Percentiles rank a stretch among this genome's conserved stretches.
phyloP scores from a whole-genome alignment of 306 rosid species.

The Vicia faba region DNA sequence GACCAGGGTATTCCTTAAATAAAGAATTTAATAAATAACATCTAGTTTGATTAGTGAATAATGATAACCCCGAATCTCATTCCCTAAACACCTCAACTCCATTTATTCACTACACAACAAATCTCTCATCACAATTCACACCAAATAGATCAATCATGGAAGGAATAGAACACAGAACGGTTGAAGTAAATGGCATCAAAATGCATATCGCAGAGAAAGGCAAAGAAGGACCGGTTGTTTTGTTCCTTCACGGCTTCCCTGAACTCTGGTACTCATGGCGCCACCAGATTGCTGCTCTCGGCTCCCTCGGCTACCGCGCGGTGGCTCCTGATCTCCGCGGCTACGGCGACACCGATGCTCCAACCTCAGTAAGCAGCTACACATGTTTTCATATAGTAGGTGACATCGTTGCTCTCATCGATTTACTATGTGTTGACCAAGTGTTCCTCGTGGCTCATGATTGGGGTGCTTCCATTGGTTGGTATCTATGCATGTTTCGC shows the following conservation, averaged over 20 bases:
- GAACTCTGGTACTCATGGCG: constrained; percentile 55
- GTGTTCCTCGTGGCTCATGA: constrained; percentile 48
- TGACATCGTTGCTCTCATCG: constrained; percentile 30
- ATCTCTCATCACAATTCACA: too few relatives aligned
- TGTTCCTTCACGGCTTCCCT: constrained; percentile 55
- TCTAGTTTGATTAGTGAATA: too few relatives aligned
- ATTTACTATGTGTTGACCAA: constrained; percentile 17
- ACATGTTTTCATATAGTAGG: constrained; percentile 25
- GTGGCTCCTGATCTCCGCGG: constrained; percentile 48
- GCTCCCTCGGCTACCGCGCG: constrained; percentile 41
- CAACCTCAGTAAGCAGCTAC: not conserved
- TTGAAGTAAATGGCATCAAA: constrained; percentile 46
- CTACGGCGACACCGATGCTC: constrained; percentile 45
- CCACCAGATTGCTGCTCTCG: constrained; percentile 43
- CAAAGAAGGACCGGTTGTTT: constrained; percentile 38
- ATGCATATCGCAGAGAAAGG: constrained; percentile 54
- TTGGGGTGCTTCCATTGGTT: constrained; percentile 41
- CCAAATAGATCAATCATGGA: not conserved
- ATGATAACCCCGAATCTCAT: too few relatives aligned
- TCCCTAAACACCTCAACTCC: too few relatives aligned
- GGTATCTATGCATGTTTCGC: constrained; percentile 46
- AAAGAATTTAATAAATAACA: too few relatives aligned
- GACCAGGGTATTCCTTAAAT: too few relatives aligned
- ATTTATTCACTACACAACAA: too few relatives aligned
- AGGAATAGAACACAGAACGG: constrained; percentile 36